A percentile compares a stretch with the other conserved stretches of the same genome.
These are phyloP conservation scores for Microstegium vimineum DNA, from an alignment of 176 grass and related monocot species.

Conservation along the genomic window DNA sequence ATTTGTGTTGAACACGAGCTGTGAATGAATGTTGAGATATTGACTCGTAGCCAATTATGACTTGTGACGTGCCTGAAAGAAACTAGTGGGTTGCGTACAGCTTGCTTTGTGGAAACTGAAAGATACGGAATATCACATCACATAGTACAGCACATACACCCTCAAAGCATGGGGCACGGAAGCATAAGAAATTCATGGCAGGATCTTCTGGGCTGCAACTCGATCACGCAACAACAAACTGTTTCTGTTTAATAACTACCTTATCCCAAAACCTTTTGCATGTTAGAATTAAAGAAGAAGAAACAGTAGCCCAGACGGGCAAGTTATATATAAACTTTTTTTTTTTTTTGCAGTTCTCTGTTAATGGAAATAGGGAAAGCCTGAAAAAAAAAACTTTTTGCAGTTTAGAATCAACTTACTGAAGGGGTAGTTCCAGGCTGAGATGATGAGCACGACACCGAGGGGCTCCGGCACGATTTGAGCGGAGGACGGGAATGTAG, in stretches of 20 bases:
- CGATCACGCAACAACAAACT: background rate
- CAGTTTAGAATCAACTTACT: slow-evolving; percentile 41
- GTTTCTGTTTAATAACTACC: background rate
- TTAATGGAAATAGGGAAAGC: no score
- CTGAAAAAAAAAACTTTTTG: background rate
- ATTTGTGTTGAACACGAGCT: background rate
- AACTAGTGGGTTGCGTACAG: background rate
- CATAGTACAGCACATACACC: background rate
- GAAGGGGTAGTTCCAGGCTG: slow-evolving; percentile 97
- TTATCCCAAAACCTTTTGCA: background rate
- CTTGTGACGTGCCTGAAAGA: background rate
- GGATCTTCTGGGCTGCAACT: background rate
- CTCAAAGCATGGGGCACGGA: background rate
- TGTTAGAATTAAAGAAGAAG: no score
- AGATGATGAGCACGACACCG: slow-evolving; percentile 79
- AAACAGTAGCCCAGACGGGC: no score
- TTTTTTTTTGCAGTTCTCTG: no score
- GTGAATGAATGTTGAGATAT: background rate
- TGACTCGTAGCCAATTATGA: slow-evolving; percentile 1
- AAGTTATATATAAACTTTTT: no score
- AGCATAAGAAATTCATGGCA: slow-evolving; percentile 11
- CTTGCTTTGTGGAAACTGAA: slow-evolving; percentile 3
- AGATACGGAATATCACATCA: slow-evolving; percentile 6
- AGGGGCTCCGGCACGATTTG: slow-evolving; percentile 75
- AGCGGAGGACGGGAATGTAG: slow-evolving; percentile 80